These are phyloP conservation scores for Friedmanniomyces simplex DNA, from an alignment of 495 filamentous ascomycete genomes.

Conservation along the genomic window DNA sequence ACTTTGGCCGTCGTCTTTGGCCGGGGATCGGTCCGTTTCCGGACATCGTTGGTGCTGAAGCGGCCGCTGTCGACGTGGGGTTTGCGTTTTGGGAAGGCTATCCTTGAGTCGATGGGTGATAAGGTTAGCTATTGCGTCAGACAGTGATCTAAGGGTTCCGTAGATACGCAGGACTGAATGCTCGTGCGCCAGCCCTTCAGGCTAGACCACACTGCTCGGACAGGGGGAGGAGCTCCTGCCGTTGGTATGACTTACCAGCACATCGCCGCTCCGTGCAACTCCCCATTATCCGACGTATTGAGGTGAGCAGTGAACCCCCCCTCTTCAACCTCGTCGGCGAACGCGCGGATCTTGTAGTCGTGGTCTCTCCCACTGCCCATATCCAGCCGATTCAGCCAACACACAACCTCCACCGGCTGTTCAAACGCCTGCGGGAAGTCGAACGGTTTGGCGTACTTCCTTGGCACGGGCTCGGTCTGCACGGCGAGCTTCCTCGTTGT, in stretches of 20 bases:
- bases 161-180: too few relatives aligned
- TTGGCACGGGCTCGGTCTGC: not conserved
- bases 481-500: not conserved
- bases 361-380: not conserved
- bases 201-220: too few relatives aligned
- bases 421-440: conserved; percentile 12
- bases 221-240: too few relatives aligned
- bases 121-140: too few relatives aligned
- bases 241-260: conserved; percentile 3
- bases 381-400: conserved; percentile 22
- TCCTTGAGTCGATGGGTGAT: not conserved
- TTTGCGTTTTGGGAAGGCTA: conserved; percentile 19
- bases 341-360: conserved; percentile 13
- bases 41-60: conserved; percentile 15
- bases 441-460: not conserved
- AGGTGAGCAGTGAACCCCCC: conserved; percentile 13
- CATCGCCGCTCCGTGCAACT: conserved; percentile 19
- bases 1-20: conserved; percentile 5
- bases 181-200: too few relatives aligned
- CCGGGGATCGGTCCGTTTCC: conserved; percentile 11
- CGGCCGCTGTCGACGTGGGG: conserved; percentile 12
- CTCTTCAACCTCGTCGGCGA: not conserved
- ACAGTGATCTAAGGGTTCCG: too few relatives aligned
- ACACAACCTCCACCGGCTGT: conserved; percentile 5
- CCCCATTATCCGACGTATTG: conserved; percentile 16